phyloP scores from a whole-genome alignment of 805 yeast genomes.

The Tetrapisispora phaffii region DNA sequence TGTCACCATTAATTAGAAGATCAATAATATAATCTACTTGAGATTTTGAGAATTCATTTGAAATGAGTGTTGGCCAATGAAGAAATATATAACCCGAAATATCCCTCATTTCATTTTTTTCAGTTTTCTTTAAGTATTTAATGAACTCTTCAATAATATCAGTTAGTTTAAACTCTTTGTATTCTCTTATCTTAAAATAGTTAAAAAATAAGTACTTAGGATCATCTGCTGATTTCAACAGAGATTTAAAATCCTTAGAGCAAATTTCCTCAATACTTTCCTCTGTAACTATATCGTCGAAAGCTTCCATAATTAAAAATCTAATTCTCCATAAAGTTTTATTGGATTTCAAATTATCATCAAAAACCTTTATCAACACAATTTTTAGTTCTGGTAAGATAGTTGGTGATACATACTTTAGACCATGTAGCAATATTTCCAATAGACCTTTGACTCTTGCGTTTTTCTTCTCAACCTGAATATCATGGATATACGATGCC shows the following conservation, averaged over 20 bases:
- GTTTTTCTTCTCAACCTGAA: slow-evolving; percentile 5
- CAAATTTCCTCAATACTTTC: slow-evolving; percentile 14
- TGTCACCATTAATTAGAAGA: slow-evolving; percentile 21
- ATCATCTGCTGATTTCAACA: background rate
- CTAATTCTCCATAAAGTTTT: slow-evolving; percentile 37
- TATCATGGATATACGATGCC: slow-evolving; percentile 11
- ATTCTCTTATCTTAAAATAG: slow-evolving; percentile 42
- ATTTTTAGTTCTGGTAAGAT: slow-evolving; percentile 18
- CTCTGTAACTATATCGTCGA: slow-evolving; percentile 30
- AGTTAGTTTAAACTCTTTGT: slow-evolving; percentile 27
- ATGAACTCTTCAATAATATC: slow-evolving; percentile 19
- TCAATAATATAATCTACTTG: slow-evolving; percentile 26
- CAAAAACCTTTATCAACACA: slow-evolving; percentile 21
- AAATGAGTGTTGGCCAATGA: slow-evolving; percentile 49
- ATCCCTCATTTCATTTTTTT: slow-evolving; percentile 1
- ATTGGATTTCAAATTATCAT: slow-evolving; percentile 8
- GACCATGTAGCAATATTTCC: slow-evolving; percentile 33
- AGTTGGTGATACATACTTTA: slow-evolving; percentile 28
- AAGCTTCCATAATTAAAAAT: slow-evolving; percentile 40
- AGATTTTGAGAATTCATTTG: slow-evolving; percentile 27
- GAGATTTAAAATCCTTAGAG: background rate
- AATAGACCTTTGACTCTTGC: slow-evolving; percentile 14
- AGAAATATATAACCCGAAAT: slow-evolving; percentile 27
- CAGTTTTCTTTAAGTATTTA: background rate
- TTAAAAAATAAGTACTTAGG: slow-evolving; percentile 27